Evolutionary conservation across 2,329 filamentous ascomycete species (phyloP).

Genomic region (Fusarium coffeatum): DNA sequence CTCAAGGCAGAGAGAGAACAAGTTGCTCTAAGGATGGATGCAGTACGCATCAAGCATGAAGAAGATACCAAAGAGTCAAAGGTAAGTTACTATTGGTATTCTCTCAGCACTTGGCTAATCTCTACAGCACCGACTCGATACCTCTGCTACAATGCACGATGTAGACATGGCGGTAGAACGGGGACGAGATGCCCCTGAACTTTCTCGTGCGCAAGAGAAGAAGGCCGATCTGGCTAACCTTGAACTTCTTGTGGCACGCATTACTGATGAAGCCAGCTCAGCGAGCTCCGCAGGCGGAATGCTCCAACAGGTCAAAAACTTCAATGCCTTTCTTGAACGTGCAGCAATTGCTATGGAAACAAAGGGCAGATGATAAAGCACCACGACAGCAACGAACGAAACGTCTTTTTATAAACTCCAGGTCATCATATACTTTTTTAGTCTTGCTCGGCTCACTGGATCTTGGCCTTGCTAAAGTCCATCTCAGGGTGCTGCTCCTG

Average conservation of each 20-base stretch:
- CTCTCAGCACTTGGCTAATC: conserved; percentile 1
- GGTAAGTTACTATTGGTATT: conserved; percentile 52
- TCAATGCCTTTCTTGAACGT: conserved; percentile 73
- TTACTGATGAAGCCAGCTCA: conserved; percentile 65
- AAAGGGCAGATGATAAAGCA: conserved; percentile 44
- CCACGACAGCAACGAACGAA: conserved; percentile 13
- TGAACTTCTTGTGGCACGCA: conserved; percentile 66
- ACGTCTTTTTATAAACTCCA: conserved; percentile 13
- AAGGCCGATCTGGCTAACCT: conserved; percentile 66
- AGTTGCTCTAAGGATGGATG: conserved; percentile 71
- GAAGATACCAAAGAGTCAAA: conserved; percentile 63
- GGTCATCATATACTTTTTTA: conserved; percentile 16
- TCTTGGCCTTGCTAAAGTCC: conserved; percentile 78
- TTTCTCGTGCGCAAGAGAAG: conserved; percentile 60
- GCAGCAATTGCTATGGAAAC: conserved; percentile 67
- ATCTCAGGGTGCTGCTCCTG: conserved; percentile 81
- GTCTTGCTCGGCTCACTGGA: conserved; percentile 56
- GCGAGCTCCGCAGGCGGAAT: conserved; percentile 62
- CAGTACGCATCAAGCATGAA: conserved; percentile 70
- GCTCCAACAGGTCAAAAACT: conserved; percentile 68
- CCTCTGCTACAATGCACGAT: conserved; percentile 71
- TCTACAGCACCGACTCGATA: conserved; percentile 58
- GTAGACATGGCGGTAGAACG: conserved; percentile 68
- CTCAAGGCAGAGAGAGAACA: conserved; percentile 70
- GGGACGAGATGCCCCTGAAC: conserved; percentile 61